Evolutionary conservation across 192 early-diverging fungal species (phyloP).

Genomic region (Coemansia aciculifera): DNA sequence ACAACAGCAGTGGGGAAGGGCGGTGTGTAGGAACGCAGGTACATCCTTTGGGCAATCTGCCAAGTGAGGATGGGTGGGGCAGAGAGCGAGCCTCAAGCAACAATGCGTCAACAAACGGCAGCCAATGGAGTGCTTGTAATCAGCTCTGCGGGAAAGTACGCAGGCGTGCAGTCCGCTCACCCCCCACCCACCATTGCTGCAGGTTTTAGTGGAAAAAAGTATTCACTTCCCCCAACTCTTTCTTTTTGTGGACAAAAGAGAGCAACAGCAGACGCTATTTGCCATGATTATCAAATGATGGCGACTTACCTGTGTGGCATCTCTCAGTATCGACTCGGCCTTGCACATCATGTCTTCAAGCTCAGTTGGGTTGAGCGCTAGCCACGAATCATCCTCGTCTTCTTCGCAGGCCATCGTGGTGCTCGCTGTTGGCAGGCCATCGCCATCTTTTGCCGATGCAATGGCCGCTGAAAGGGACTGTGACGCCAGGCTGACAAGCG

Average conservation of each 20-base stretch:
- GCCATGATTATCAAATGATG: neutral
- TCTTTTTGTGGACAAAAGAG: neutral
- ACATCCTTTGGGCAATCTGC: constrained; percentile 6
- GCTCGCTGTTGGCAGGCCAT: neutral
- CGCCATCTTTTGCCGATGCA: neutral
- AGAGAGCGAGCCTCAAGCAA: neutral
- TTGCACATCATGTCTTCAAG: constrained; percentile 50
- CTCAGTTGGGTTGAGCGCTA: constrained; percentile 38
- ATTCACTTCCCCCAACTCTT: neutral
- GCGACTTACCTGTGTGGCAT: constrained; percentile 35
- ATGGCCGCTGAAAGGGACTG: constrained; percentile 11
- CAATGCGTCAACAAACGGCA: neutral
- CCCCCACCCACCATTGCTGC: neutral
- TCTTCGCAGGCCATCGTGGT: constrained; percentile 11
- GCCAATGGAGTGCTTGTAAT: neutral
- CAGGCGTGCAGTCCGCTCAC: constrained; percentile 7
- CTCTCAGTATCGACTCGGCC: constrained; percentile 40
- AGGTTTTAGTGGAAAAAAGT: constrained; percentile 3
- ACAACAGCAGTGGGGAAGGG: neutral
- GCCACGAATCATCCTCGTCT: constrained; percentile 55
- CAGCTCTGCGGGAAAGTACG: constrained; percentile 7
- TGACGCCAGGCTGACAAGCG: constrained; percentile 15
- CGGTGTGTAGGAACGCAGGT: neutral
- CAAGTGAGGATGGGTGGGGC: constrained; percentile 1
- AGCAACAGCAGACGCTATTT: neutral